Base-by-base conservation (phyloP, 306 rosid species). In the Pyrus betulifolia region DNA sequence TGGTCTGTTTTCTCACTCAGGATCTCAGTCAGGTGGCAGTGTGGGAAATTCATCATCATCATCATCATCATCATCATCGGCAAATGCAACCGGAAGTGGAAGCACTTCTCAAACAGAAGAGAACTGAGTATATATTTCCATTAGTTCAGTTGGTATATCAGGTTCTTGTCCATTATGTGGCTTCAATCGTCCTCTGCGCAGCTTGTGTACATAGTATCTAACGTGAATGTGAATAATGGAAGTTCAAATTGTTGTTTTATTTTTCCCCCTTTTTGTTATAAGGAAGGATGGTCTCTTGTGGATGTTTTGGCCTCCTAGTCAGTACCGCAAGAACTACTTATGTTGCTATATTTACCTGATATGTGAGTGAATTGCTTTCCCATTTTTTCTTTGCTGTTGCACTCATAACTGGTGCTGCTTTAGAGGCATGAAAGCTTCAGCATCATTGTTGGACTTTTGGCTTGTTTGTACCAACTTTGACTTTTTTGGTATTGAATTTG, bases 1-100 rank as follows among this genome's bases (percentile, higher is more conserved):
- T 84, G 88, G 89, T 72, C 81, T 89, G 54, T 91, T 91, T 86
- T 82, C 93, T 51, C 76, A 88, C 31, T 89, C 85, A 19, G 86
- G 62, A 46, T 83, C 86, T 45, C 75, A 74, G 23, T 70, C 79
- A 11, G 69, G 83, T 42, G 80, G 75, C 14, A 75, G 83, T n/a
- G 82, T 72, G 60, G 83, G 81, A 31, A 82, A 62, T 78, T 82
- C 92, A 21, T 86, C 88, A 8, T 77, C 85, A 61, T 71, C 86
- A 11, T 82, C 92, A 21, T 86, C 88, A 8, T 77, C 85, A 61
- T 71, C 86, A 11, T 74, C 91, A 2, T 71, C 61, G 1, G 79
- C 81, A 64, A 83, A 78, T 75, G 80, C 80, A 69, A 70, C 69
- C 69, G 78, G 83, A 66, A 76, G 75, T 61, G 83, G 78, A 61